Evolutionary conservation across 306 rosid species (phyloP).

Genomic region (Medicago arabica): DNA sequence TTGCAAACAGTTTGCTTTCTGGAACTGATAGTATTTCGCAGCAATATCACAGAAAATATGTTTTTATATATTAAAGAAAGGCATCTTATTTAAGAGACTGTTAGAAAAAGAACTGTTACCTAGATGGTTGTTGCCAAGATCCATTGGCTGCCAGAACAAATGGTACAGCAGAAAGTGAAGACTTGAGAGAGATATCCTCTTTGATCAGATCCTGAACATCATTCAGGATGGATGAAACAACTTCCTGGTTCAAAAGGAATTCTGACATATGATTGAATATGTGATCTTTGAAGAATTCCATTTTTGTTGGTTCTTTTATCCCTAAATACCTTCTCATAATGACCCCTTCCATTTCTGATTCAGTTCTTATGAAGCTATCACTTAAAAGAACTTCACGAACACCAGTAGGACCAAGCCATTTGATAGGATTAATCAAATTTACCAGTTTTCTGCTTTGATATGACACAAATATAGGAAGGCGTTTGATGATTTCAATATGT

Average conservation of each 20-base stretch:
- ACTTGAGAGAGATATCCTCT: slow-evolving; percentile 70
- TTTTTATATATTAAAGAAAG: slow-evolving; percentile 8
- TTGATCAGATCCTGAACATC: slow-evolving; percentile 74
- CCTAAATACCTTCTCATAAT: slow-evolving; percentile 74
- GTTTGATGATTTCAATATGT: slow-evolving; percentile 71
- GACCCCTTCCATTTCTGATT: slow-evolving; percentile 78
- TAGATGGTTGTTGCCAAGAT: slow-evolving; percentile 87
- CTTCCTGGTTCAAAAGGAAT: slow-evolving; percentile 62
- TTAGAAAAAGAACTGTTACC: slow-evolving; percentile 51
- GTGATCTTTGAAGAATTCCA: slow-evolving; percentile 85
- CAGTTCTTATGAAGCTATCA: slow-evolving; percentile 82
- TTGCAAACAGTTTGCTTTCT: slow-evolving; percentile 14
- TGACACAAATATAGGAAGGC: slow-evolving; percentile 89
- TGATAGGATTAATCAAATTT: slow-evolving; percentile 78
- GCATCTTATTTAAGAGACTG: slow-evolving; percentile 1
- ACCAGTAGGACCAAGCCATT: slow-evolving; percentile 87
- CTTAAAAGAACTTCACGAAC: slow-evolving; percentile 74
- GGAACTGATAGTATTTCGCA: slow-evolving; percentile 14
- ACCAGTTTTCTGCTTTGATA: slow-evolving; percentile 76
- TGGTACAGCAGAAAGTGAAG: slow-evolving; percentile 64
- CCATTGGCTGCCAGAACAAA: slow-evolving; percentile 94
- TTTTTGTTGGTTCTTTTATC: slow-evolving; percentile 74
- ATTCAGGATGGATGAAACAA: slow-evolving; percentile 69
- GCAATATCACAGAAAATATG: slow-evolving; percentile 3
- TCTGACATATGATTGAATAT: slow-evolving; percentile 74